These are phyloP conservation scores for Dipteronia dyeriana DNA, from an alignment of 345 rosid species.

Conservation along the genomic window DNA sequence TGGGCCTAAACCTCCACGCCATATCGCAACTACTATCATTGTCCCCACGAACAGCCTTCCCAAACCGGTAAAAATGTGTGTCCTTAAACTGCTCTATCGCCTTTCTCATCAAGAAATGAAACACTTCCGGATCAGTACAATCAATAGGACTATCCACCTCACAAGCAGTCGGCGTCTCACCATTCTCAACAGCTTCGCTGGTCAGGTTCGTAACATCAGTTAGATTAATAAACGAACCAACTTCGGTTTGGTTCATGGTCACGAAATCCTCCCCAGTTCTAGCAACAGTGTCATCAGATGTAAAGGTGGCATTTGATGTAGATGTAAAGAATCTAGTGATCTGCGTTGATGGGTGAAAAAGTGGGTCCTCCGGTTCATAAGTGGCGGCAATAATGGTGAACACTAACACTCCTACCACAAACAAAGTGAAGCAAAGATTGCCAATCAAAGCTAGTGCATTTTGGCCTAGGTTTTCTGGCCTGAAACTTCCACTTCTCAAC, in stretches of 20 bases:
- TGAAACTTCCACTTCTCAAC: constrained; percentile 58
- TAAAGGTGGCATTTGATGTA: constrained; percentile 73
- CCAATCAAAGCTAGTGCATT: constrained; percentile 81
- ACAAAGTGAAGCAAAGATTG: constrained; percentile 79
- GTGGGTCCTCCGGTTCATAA: constrained; percentile 86
- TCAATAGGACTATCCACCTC: constrained; percentile 52
- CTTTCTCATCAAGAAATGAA: constrained; percentile 81
- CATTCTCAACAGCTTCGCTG: constrained; percentile 12
- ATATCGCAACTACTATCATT: constrained; percentile 69
- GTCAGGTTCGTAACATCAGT: constrained; percentile 53
- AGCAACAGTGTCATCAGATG: constrained; percentile 67
- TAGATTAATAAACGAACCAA: constrained; percentile 58
- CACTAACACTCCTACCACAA: constrained; percentile 74
- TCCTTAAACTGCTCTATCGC: constrained; percentile 82
- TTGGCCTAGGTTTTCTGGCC: constrained; percentile 78
- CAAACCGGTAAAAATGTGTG: constrained; percentile 84
- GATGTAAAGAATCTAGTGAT: constrained; percentile 83
- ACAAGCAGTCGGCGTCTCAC: constrained; percentile 32
- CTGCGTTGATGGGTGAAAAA: constrained; percentile 79
- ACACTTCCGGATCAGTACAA: constrained; percentile 83
- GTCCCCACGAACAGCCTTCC: constrained; percentile 65
- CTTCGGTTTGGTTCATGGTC: constrained; percentile 66
- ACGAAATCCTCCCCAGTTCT: constrained; percentile 93
- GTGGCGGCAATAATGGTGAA: constrained; percentile 95
- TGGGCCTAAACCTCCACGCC: constrained; percentile 98